These are phyloP conservation scores for Aquilaria yunnanensis DNA, from an alignment of 345 rosid species.

Conservation along the genomic window DNA sequence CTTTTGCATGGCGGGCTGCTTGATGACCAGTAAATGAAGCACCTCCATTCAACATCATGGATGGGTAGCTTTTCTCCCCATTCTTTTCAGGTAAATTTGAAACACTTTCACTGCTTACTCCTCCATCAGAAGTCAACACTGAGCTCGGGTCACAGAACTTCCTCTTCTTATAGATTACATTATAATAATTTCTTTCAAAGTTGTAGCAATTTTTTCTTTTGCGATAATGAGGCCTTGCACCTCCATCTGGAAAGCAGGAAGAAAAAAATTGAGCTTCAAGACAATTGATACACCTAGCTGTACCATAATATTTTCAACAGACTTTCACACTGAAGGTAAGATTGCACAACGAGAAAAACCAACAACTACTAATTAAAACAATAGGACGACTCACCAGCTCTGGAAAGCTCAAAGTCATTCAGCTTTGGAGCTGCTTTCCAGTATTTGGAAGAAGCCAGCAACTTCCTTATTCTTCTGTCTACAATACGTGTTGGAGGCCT, in stretches of 20 bases:
- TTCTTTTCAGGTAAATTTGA: constrained; percentile 59
- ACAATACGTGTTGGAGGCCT: constrained; percentile 58
- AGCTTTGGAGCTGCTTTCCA: constrained; percentile 60
- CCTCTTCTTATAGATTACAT: constrained; percentile 52
- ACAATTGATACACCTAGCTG: constrained; percentile 3
- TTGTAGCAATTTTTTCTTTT: constrained; percentile 51
- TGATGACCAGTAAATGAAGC: constrained; percentile 33
- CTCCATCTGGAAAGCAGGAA: constrained; percentile 38
- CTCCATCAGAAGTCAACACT: constrained; percentile 59
- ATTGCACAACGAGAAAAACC: not conserved
- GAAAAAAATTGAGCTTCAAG: constrained; percentile 12
- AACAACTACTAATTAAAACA: constrained; percentile 1
- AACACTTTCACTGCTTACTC: constrained; percentile 79
- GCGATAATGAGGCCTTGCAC: constrained; percentile 39
- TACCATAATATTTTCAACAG: not conserved
- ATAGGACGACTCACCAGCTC: constrained; percentile 46
- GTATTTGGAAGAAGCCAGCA: constrained; percentile 48
- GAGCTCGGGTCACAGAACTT: constrained; percentile 48
- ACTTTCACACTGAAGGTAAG: not conserved
- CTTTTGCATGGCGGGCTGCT: constrained; percentile 37
- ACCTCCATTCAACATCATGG: constrained; percentile 37
- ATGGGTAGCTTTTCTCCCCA: constrained; percentile 26
- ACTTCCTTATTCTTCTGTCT: constrained; percentile 55
- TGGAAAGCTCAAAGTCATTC: constrained; percentile 46
- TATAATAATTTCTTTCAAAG: constrained; percentile 38